A percentile compares a stretch with the other conserved stretches of the same genome.
Evolutionary conservation across 73 alveolate genomes (phyloP).

Genomic region (Paramecium caudatum): DNA sequence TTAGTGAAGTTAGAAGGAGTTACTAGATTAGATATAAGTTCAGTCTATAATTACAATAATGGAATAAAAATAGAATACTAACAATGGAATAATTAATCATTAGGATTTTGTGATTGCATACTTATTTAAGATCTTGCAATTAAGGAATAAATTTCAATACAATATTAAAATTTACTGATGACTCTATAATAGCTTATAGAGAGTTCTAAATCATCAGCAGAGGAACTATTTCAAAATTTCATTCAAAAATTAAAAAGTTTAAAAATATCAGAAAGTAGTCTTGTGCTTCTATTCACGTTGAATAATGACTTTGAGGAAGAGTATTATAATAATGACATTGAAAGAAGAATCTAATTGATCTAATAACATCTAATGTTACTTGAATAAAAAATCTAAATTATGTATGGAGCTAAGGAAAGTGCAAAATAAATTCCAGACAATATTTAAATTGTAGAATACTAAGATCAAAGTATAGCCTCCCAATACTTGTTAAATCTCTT

Average conservation of each 20-base stretch:
- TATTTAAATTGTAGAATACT: neutral
- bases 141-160: neutral
- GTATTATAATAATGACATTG: neutral
- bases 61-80: neutral
- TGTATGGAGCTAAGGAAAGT: neutral
- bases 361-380: neutral
- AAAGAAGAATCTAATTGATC: neutral
- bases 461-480: neutral
- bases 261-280: conserved; percentile 21
- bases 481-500: conserved; percentile 30
- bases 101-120: neutral
- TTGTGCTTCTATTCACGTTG: neutral
- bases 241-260: neutral
- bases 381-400: neutral
- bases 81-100: neutral
- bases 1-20: conserved; percentile 16
- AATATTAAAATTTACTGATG: neutral
- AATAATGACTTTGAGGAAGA: conserved; percentile 3
- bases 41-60: neutral
- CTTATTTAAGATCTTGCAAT: neutral
- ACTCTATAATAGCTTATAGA: neutral
- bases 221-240: neutral
- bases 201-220: neutral
- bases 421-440: neutral
- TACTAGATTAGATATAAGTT: neutral